phyloP scores from a whole-genome alignment of 2,329 filamentous ascomycete species.

The Sordariomycetes sp. region DNA sequence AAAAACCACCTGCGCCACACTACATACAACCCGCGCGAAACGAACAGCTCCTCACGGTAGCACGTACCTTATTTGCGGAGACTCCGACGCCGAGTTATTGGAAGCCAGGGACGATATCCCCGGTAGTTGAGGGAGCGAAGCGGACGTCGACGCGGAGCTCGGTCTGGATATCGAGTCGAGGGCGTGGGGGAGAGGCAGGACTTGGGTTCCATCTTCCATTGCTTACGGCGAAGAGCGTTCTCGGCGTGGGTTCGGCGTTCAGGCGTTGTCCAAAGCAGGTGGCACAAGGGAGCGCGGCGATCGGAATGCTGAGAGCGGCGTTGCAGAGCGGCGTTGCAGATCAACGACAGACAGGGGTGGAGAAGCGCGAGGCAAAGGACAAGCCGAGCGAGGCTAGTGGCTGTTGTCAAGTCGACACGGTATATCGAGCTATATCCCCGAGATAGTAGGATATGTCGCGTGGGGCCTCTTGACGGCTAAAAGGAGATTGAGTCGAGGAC shows the following conservation, averaged over 20 bases:
- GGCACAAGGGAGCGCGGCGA: not conserved
- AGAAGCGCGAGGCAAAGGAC: not conserved
- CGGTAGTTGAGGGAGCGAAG: constrained; percentile 33
- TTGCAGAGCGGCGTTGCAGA: not conserved
- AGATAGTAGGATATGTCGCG: not conserved
- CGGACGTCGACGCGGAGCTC: constrained; percentile 35
- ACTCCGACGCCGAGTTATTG: constrained; percentile 24
- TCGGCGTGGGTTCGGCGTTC: not conserved
- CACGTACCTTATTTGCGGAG: constrained; percentile 36
- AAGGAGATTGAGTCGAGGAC: not conserved
- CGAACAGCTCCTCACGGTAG: not conserved
- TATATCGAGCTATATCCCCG: not conserved
- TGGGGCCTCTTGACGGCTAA: not conserved
- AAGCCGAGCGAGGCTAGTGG: not conserved
- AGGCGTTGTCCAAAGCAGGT: not conserved
- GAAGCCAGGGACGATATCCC: constrained; percentile 33
- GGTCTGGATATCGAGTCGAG: constrained; percentile 39
- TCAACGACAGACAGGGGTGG: not conserved
- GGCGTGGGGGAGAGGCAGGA: constrained; percentile 25
- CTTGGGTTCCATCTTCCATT: constrained; percentile 36
- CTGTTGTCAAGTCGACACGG: not conserved
- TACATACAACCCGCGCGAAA: not conserved
- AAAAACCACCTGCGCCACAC: not conserved
- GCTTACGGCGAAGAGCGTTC: constrained; percentile 8
- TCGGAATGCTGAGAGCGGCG: not conserved